Evolutionary conservation across 164 flowering plant genomes (phyloP), one percentile per base, ranked within the genome.

Genomic region (Annona cherimola): DNA sequence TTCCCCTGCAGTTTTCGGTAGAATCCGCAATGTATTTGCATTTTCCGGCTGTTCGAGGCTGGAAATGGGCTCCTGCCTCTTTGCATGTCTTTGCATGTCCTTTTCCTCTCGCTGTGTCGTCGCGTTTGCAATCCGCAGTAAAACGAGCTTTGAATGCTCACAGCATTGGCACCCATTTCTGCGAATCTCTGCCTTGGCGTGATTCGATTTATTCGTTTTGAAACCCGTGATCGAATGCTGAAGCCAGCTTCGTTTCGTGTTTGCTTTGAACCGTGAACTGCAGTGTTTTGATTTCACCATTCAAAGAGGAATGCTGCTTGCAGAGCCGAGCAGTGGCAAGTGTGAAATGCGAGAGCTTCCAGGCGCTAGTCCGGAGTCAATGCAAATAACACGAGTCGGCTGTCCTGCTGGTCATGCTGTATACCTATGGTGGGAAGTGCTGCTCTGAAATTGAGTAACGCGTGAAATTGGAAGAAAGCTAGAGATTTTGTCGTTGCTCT

Each of bases 11-110:
- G 12, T 20, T 64, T 4, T 8, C 5, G 16, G 43, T 5, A 7
- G 42, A 64, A 64, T 64, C 45, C 12, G 67, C 6, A 64, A 64
- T 64, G 67, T 44, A 64, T 40, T 64, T 64, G 18, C 43, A 42
- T 64, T 64, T 64, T 3, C 67, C 67, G 4, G 9, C 42, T 40
- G 4, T 16, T 42, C 18, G 67, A 64, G 12, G 43, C 44, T 5
- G 2, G 12, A 40, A 64, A 26, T 26, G 1, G 14, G 67, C 16
- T 64, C 41, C 67, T 64, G 65, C 44, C 41, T 41, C 67, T 42
- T 11, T 40, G 18, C 43, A 41, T 64, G 19, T 12, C 18, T 41
- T 40, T 12, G 45, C 67, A 64, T 64, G 67, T 64, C 18, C 44
- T 41, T 8, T 64, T 40, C 44, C 16, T 9, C 44, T 40, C 4